Conservation (phyloP, 306 rosid genomes). For the Pueraria montana region DNA sequence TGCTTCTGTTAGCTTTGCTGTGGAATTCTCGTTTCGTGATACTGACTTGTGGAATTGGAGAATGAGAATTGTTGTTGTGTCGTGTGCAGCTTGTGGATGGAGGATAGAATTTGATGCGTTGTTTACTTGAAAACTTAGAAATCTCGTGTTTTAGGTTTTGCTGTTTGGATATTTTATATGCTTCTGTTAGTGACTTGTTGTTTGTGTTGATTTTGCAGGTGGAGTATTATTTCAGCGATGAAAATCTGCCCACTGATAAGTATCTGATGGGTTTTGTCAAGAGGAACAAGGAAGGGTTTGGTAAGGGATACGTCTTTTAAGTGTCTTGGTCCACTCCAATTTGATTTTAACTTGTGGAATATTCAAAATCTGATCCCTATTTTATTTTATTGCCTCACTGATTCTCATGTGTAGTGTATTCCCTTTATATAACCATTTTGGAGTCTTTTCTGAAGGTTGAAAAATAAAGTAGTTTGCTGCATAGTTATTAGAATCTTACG, state of each 20-base stretch:
- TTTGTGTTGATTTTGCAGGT: conserved; percentile 67
- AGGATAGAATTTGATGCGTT: background rate
- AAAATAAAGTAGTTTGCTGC: background rate
- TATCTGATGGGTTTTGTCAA: conserved; percentile 67
- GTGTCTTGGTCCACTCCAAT: conserved; percentile 15
- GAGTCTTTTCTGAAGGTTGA: background rate
- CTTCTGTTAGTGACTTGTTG: background rate
- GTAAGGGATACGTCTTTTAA: conserved; percentile 55
- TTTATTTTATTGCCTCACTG: conserved; percentile 17
- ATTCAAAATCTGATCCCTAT: background rate
- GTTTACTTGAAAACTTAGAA: conserved; percentile 7
- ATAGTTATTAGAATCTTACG: too few species aligned
- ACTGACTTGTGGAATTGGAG: background rate
- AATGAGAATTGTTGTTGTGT: background rate
- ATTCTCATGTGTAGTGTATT: background rate
- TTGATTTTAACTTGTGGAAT: background rate
- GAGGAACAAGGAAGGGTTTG: conserved; percentile 94
- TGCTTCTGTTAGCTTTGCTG: background rate
- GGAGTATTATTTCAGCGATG: conserved; percentile 95
- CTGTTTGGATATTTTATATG: background rate
- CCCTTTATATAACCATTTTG: background rate
- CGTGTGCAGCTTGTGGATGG: background rate
- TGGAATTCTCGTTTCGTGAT: background rate
- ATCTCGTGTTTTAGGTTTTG: conserved; percentile 28
- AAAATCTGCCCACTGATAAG: conserved; percentile 77